Conservation (phyloP, 164 flowering plant species). For the Sextonia rubra region DNA sequence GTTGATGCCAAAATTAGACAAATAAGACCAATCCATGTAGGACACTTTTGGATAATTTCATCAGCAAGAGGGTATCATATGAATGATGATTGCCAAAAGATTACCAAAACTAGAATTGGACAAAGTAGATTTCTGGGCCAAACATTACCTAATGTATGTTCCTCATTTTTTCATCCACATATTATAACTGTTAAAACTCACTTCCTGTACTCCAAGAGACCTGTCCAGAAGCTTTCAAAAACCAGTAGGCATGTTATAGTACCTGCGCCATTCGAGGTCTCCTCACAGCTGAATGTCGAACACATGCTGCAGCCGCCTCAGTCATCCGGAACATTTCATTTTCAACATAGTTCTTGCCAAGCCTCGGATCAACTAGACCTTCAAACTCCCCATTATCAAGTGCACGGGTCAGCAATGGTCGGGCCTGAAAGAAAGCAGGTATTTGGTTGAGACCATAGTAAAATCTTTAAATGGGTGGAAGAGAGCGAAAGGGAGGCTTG, state of each 20-base stretch:
- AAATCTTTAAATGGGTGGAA: too few relatives aligned
- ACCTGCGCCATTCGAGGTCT: constrained; percentile 94
- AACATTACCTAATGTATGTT: background rate
- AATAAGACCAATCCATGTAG: background rate
- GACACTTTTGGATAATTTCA: background rate
- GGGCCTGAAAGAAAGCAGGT: constrained; percentile 48
- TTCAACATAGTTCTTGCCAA: constrained; percentile 50
- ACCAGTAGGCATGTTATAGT: constrained; percentile 4
- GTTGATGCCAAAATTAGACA: background rate
- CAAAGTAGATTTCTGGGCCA: background rate
- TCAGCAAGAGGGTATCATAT: background rate
- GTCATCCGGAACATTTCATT: constrained; percentile 65
- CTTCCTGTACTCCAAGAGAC: too few relatives aligned
- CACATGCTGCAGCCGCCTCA: constrained; percentile 84
- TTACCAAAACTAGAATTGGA: background rate
- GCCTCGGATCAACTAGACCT: constrained; percentile 63
- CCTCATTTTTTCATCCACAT: too few relatives aligned
- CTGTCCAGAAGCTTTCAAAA: too few relatives aligned
- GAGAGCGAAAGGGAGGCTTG: too few relatives aligned
- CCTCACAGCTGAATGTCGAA: constrained; percentile 75
- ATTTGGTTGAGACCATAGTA: background rate
- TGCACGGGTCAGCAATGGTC: constrained; percentile 69
- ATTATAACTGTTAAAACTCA: too few relatives aligned
- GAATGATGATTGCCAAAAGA: background rate
- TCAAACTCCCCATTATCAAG: constrained; percentile 49